Conservation (phyloP, 176 grass and related monocot genomes). For the Tillandsia leiboldiana region DNA sequence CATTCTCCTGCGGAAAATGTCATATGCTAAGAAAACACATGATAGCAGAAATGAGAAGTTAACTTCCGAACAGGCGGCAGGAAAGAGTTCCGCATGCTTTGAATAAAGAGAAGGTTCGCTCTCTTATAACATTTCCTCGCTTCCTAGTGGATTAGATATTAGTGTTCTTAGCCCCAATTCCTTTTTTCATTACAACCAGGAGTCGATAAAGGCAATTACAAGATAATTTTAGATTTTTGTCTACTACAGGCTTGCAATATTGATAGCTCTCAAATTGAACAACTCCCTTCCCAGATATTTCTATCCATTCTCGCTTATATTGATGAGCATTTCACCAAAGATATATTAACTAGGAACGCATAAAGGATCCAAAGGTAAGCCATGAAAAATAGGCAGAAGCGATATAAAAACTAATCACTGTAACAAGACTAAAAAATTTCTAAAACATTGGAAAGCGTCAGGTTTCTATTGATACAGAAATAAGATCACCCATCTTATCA, state of each 20-base stretch:
- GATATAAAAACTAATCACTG: too few species aligned
- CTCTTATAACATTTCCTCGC: too few species aligned
- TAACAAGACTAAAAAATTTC: too few species aligned
- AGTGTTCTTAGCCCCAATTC: too few species aligned
- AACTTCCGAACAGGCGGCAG: background rate
- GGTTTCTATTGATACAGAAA: too few species aligned
- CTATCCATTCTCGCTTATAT: background rate
- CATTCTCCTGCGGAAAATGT: slow-evolving; percentile 42
- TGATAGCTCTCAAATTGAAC: background rate
- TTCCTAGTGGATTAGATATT: too few species aligned
- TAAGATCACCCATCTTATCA: background rate
- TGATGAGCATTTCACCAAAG: background rate
- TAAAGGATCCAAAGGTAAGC: background rate
- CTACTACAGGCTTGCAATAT: background rate
- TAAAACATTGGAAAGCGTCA: too few species aligned
- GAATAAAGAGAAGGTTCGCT: too few species aligned
- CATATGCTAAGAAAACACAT: background rate
- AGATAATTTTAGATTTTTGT: too few species aligned
- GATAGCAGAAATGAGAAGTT: background rate
- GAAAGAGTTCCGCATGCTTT: background rate
- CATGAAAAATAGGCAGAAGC: background rate
- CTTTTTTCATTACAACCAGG: too few species aligned
- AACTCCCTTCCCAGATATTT: background rate
- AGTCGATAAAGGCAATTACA: too few species aligned
- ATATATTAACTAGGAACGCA: background rate